Evolutionary conservation across 306 rosid species (phyloP), one percentile per base, ranked within the genome.

Genomic region (Chamaecrista fasciculata): DNA sequence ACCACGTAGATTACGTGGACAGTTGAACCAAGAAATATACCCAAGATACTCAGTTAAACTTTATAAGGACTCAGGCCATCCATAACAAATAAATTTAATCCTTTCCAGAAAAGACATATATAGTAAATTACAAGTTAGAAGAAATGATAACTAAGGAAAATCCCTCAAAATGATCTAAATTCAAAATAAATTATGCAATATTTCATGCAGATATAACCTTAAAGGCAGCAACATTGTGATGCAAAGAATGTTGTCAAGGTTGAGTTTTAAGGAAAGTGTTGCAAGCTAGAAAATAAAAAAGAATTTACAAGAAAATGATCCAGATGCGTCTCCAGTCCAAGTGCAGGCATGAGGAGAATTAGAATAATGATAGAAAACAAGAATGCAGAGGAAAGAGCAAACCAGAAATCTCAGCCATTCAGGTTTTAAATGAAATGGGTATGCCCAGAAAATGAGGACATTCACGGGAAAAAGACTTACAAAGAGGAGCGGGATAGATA

Each of bases 151-250:
- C 55, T 44, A 66, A 18, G 42, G 57, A 19, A 56, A 49, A 36
- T 33, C 29, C 31, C 61, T 47, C 34, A 59, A 67, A 49, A 60
- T 14, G n/a, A 66, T 33, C 59, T 56, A 36, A 8, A 7, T 12
- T 44, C 43, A 31, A 29, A 8, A 52, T 31, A 26, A 76, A 33
- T 52, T 48, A 53, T 25, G 37, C 34, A 76, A 42, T 2, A 29
- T 34, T 56, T 14, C 23, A 44, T 16, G 25, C 28, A 56, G 42
- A 21, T 44, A 15, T 19, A 43, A 48, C 42, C 48, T 47, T 49
- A 39, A 58, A 71, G 58, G 8, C 46, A 56, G 24, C 59, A 66
- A 60, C 5, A 31, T 6, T 50, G 26, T 44, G 33, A 72, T 42
- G 70, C 60, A 40, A 40, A 52, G 3, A 0, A 24, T 23, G 4